Percentiles rank a stretch among this genome's conserved stretches.
Evolutionary conservation across 2,329 filamentous ascomycete species (phyloP).

Genomic region (Ophiostoma quercus): DNA sequence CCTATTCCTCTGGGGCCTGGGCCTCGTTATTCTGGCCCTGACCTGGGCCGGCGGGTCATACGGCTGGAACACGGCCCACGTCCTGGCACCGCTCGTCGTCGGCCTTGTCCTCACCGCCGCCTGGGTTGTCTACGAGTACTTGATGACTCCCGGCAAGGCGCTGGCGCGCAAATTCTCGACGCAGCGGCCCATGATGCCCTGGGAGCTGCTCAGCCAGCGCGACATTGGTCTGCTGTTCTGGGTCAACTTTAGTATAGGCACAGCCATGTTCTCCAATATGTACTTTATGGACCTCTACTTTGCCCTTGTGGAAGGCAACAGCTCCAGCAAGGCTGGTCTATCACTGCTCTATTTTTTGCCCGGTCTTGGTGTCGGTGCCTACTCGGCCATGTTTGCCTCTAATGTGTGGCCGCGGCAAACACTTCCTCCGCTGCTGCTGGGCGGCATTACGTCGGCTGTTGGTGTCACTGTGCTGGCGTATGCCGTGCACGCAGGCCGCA

Average conservation of each 20-base stretch:
- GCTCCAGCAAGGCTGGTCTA: constrained; percentile 39
- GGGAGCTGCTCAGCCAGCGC: constrained; percentile 50
- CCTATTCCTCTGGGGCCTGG: constrained; percentile 52
- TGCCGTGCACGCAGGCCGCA: background rate
- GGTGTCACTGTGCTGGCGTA: constrained; percentile 3
- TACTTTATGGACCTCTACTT: constrained; percentile 70
- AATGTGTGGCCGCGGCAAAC: constrained; percentile 60
- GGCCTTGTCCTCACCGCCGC: constrained; percentile 39
- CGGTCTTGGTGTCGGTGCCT: constrained; percentile 56
- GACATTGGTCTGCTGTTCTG: constrained; percentile 56
- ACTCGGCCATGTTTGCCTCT: constrained; percentile 52
- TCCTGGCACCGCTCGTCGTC: constrained; percentile 35
- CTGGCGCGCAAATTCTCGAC: constrained; percentile 45
- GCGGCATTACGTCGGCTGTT: constrained; percentile 49
- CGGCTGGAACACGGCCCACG: background rate
- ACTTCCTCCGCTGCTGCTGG: constrained; percentile 52
- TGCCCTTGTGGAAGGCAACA: constrained; percentile 46
- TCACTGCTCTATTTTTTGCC: constrained; percentile 58
- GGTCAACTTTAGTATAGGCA: constrained; percentile 56
- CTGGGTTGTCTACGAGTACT: constrained; percentile 50
- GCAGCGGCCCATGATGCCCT: constrained; percentile 58
- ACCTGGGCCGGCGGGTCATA: background rate
- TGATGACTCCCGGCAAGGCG: constrained; percentile 46
- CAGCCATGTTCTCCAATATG: constrained; percentile 51
- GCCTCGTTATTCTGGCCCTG: constrained; percentile 49